These are phyloP conservation scores for Hirschioporus abietinus DNA, from an alignment of 768 basidiomycete genomes.

Conservation along the genomic window DNA sequence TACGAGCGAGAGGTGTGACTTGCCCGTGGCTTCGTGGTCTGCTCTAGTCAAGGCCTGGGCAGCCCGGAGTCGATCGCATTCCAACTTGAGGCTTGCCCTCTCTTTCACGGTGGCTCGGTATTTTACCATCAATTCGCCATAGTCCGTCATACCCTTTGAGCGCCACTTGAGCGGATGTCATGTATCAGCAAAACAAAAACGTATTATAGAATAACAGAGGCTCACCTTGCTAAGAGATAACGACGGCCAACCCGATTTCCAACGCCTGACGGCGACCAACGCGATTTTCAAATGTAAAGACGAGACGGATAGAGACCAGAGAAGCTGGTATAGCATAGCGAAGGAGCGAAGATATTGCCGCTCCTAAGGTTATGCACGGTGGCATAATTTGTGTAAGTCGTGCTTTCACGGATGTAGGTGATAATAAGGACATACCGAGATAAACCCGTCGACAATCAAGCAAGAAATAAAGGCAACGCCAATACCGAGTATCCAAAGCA, in stretches of 20 bases:
- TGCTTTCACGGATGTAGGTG: background rate
- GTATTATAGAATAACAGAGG: background rate
- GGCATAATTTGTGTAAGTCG: background rate
- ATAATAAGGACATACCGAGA: background rate
- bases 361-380: background rate
- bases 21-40: background rate
- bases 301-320: background rate
- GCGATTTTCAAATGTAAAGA: background rate
- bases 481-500: background rate
- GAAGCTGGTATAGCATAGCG: background rate
- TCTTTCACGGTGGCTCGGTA: background rate
- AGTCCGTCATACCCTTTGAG: background rate
- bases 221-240: background rate
- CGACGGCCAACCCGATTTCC: background rate
- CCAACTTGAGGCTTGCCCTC: background rate
- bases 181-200: background rate
- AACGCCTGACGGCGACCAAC: background rate
- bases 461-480: background rate
- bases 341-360: background rate
- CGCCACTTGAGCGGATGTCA: background rate
- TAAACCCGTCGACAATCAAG: background rate
- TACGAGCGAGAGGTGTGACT: background rate
- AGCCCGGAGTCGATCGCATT: background rate
- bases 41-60: background rate
- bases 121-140: background rate